These are phyloP conservation scores for Coemansia guatemalensis DNA, from an alignment of 192 early-diverging fungal species.

Conservation along the genomic window DNA sequence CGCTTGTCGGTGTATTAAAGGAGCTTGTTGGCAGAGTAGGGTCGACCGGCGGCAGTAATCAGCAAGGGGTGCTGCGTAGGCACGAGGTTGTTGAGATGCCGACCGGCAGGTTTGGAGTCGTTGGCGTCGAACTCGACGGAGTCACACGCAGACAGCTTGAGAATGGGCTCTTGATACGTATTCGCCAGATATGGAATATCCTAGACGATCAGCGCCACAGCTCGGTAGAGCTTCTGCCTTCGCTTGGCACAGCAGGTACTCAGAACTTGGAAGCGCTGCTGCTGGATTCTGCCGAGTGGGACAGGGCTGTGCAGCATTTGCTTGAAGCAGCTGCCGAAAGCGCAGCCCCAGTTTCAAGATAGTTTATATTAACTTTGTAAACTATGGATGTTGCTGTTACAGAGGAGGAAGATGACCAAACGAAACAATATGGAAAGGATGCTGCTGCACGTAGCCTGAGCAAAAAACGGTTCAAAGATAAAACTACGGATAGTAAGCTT, in stretches of 20 bases:
- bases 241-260: background rate
- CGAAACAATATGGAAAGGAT: background rate
- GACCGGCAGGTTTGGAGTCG: conserved; percentile 18
- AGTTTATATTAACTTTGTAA: background rate
- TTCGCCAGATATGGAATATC: conserved; percentile 42
- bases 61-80: conserved; percentile 9
- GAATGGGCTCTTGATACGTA: conserved; percentile 6
- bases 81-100: conserved; percentile 19
- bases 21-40: conserved; percentile 13
- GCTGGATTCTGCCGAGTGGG: conserved; percentile 9
- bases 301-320: conserved; percentile 4
- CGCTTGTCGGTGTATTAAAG: conserved; percentile 6
- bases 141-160: conserved; percentile 5
- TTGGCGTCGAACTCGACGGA: conserved; percentile 22
- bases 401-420: background rate
- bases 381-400: conserved; percentile 1
- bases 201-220: conserved; percentile 34
- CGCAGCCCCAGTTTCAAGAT: background rate
- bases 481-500: background rate
- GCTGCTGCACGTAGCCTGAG: background rate
- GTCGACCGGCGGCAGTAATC: background rate
- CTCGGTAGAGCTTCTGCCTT: conserved; percentile 30
- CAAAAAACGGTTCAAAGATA: background rate
- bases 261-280: background rate
- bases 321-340: conserved; percentile 11